Percentiles rank a stretch among this genome's conserved stretches.
Conservation (phyloP, 768 basidiomycete genomes). For the Suillus plorans region DNA sequence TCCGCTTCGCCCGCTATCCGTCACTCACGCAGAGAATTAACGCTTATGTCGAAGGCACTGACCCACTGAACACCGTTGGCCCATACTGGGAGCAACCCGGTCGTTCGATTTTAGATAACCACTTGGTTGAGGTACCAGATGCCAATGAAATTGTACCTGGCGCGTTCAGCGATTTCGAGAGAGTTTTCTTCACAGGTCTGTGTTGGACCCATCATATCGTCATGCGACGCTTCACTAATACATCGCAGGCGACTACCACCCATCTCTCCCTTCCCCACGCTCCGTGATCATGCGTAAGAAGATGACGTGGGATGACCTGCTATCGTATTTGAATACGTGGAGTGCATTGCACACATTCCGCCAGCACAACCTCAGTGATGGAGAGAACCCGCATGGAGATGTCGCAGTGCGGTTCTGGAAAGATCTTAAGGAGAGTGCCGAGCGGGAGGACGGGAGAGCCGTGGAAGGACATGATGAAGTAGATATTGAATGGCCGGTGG, state of each 20-base stretch:
- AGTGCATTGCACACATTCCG: too few species aligned
- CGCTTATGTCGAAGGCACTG: constrained; percentile 55
- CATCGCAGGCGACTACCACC: constrained; percentile 41
- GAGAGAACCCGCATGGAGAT: too few species aligned
- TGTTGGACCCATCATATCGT: neutral
- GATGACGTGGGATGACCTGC: too few species aligned
- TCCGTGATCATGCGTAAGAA: too few species aligned
- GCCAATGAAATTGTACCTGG: constrained; percentile 37
- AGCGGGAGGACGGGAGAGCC: too few species aligned
- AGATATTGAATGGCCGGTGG: too few species aligned
- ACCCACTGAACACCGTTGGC: constrained; percentile 53
- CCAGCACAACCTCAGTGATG: too few species aligned
- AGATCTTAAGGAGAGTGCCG: too few species aligned
- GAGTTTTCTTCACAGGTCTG: constrained; percentile 61
- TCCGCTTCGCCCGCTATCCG: constrained; percentile 62
- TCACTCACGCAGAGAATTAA: constrained; percentile 59
- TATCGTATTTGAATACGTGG: too few species aligned
- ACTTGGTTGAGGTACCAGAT: constrained; percentile 66
- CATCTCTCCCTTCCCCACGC: constrained; percentile 12
- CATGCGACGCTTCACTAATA: neutral
- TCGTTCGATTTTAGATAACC: constrained; percentile 67
- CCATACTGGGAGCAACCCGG: constrained; percentile 80
- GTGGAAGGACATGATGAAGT: too few species aligned
- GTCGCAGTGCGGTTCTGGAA: too few species aligned
- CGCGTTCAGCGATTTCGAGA: constrained; percentile 42